Evolutionary conservation across 345 rosid species (phyloP).

Genomic region (Eucalyptus tenuipes): DNA sequence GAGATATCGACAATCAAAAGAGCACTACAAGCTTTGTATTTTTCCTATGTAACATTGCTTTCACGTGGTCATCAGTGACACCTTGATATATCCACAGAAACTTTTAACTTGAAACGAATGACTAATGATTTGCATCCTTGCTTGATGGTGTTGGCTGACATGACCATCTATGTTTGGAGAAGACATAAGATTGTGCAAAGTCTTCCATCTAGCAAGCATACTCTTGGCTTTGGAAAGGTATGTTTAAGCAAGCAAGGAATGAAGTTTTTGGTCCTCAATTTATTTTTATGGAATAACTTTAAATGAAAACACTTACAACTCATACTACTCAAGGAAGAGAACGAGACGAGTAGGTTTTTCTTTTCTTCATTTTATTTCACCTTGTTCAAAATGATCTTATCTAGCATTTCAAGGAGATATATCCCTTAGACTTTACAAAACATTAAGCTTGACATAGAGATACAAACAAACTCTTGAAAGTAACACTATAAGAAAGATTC

Average conservation of each 20-base stretch:
- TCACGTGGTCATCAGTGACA: no score
- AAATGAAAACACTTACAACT: not conserved
- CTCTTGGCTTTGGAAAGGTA: not conserved
- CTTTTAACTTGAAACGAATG: no score
- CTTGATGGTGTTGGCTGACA: not conserved
- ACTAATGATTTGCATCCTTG: not conserved
- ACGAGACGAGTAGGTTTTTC: not conserved
- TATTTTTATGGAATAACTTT: not conserved
- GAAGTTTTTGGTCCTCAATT: not conserved
- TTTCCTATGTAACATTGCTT: no score
- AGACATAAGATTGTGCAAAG: not conserved
- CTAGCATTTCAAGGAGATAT: no score
- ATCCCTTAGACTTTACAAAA: no score
- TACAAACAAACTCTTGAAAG: no score
- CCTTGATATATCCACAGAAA: not conserved
- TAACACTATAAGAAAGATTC: no score
- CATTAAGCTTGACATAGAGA: no score
- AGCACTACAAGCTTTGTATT: no score
- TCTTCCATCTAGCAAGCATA: not conserved
- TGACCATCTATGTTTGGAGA: not conserved
- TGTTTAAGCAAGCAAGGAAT: not conserved
- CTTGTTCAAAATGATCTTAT: not conserved
- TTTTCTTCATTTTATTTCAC: not conserved
- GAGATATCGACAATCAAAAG: no score
- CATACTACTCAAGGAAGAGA: not conserved